Evolutionary conservation across 2,329 filamentous ascomycete species (phyloP).

Genomic region (Fusarium guadeloupense): DNA sequence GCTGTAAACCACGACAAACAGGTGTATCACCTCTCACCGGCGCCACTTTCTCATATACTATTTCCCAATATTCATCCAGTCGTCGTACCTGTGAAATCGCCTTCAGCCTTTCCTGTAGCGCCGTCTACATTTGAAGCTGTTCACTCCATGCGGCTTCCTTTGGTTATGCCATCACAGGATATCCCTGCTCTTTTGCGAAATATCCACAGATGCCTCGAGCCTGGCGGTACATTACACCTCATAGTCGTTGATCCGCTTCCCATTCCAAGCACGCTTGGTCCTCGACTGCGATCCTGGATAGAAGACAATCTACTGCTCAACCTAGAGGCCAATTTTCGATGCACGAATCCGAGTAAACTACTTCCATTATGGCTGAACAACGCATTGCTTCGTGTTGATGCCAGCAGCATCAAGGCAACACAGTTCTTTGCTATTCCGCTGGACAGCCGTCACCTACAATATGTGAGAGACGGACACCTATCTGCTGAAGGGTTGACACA

Average conservation of each 20-base stretch:
- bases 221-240: conserved; percentile 65
- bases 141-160: conserved; percentile 64
- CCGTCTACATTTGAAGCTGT: conserved; percentile 58
- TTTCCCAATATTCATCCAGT: conserved; percentile 55
- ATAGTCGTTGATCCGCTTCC: conserved; percentile 71
- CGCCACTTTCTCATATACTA: conserved; percentile 39
- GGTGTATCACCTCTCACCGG: conserved; percentile 25
- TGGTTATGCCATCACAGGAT: conserved; percentile 64
- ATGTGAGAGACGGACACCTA: conserved; percentile 31
- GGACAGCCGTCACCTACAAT: conserved; percentile 18
- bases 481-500: conserved; percentile 48
- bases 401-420: conserved; percentile 56
- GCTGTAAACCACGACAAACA: conserved; percentile 24
- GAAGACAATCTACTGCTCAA: conserved; percentile 68
- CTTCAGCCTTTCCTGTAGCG: conserved; percentile 50
- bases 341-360: conserved; percentile 65
- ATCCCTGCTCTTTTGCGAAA: conserved; percentile 66
- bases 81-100: conserved; percentile 50
- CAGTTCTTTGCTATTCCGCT: conserved; percentile 56
- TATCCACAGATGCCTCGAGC: conserved; percentile 65
- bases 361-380: conserved; percentile 68
- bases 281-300: conserved; percentile 66
- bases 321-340: conserved; percentile 66
- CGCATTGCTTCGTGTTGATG: conserved; percentile 59
- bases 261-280: conserved; percentile 62